Evolutionary conservation across 352 stramenopile genomes (phyloP).

Genomic region (Pythium brassicae): DNA sequence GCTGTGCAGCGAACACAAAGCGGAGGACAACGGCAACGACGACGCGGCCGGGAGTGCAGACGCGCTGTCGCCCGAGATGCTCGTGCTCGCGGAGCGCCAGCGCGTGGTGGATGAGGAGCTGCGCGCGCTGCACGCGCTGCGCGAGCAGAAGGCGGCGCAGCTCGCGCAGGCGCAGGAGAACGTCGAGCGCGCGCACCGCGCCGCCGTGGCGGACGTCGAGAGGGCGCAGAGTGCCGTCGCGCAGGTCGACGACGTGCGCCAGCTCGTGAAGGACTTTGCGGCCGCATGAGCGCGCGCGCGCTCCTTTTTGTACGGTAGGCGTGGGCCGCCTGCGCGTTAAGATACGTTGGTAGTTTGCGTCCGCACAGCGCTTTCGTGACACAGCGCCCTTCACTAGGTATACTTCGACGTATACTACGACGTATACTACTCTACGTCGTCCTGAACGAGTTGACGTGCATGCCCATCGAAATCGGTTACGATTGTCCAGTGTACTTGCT

Average conservation of each 20-base stretch:
- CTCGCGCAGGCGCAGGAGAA: slow-evolving; percentile 1
- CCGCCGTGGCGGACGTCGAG: slow-evolving; percentile 3
- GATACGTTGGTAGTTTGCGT: too few species aligned
- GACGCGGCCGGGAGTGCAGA: not conserved
- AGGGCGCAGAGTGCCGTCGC: slow-evolving; percentile 3
- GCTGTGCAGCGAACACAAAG: slow-evolving; percentile 1
- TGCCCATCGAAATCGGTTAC: too few species aligned
- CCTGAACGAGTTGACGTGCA: too few species aligned
- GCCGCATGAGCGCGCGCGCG: too few species aligned
- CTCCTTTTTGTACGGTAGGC: too few species aligned
- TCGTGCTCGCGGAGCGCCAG: slow-evolving; percentile 6
- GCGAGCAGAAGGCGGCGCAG: not conserved
- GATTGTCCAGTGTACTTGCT: too few species aligned
- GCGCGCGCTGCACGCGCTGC: not conserved
- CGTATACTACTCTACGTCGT: too few species aligned
- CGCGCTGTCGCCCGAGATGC: slow-evolving; percentile 3
- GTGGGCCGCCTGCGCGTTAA: too few species aligned
- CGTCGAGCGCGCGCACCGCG: slow-evolving; percentile 2
- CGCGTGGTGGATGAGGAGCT: slow-evolving; percentile 7
- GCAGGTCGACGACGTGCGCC: slow-evolving; percentile 2
- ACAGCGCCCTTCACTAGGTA: too few species aligned
- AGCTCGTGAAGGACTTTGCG: slow-evolving; percentile 2
- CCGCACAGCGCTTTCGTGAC: too few species aligned
- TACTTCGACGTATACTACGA: too few species aligned
- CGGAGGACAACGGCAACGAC: not conserved